Percentiles rank a stretch among this genome's conserved stretches.
Conservation (phyloP, 1,284 basidiomycete genomes). For the Ganoderma boninense region DNA sequence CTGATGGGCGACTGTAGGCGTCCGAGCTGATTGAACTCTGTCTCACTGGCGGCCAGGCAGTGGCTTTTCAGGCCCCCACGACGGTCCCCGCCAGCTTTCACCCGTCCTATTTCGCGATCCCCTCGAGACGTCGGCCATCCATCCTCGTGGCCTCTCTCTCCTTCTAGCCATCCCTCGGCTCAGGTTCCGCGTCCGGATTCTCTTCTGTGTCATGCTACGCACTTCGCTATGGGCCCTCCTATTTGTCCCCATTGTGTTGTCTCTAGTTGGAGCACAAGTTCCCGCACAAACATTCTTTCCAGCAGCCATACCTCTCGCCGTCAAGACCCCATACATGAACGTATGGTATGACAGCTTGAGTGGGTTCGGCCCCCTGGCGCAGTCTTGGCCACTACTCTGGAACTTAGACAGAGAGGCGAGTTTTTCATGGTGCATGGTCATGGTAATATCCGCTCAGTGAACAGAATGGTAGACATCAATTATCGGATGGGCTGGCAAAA, state of each 20-base stretch:
- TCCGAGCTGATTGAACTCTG: too few relatives aligned
- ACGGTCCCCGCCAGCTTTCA: too few relatives aligned
- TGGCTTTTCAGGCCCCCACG: too few relatives aligned
- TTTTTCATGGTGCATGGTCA: background rate
- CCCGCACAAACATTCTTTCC: constrained; percentile 21
- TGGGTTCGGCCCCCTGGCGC: background rate
- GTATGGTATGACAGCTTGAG: constrained; percentile 19
- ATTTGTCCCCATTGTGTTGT: constrained; percentile 16
- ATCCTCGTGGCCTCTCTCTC: constrained; percentile 16
- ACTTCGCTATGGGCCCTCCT: constrained; percentile 18
- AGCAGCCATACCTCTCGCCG: constrained; percentile 23
- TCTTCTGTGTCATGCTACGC: constrained; percentile 10
- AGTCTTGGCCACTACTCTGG: constrained; percentile 22
- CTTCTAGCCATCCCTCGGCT: background rate
- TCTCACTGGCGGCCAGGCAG: too few relatives aligned
- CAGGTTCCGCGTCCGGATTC: background rate
- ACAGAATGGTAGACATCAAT: background rate
- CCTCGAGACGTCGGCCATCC: too few relatives aligned
- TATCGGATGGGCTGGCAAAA: constrained; percentile 31
- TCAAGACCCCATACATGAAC: constrained; percentile 27
- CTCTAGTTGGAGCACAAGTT: constrained; percentile 21
- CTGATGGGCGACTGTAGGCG: too few relatives aligned
- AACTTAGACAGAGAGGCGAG: constrained; percentile 7
- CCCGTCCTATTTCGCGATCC: too few relatives aligned
- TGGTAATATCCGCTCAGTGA: background rate